Percentiles rank a stretch among this genome's conserved stretches.
phyloP scores from a whole-genome alignment of 1,284 basidiomycete species.

The Porodaedalea pini region DNA sequence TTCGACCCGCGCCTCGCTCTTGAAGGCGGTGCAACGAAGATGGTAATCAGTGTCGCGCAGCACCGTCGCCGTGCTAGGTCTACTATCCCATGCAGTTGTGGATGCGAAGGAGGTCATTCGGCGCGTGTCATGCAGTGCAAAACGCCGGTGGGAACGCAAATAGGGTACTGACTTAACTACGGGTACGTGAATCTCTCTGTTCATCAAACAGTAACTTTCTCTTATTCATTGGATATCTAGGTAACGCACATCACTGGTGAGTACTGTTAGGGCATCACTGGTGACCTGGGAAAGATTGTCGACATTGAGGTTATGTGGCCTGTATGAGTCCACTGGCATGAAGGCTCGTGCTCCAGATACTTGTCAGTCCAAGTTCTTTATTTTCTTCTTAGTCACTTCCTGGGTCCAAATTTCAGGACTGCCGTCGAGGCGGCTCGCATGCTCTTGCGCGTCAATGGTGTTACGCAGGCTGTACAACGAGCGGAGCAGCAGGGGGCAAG shows the following conservation, averaged over 20 bases:
- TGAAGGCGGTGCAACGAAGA: slow-evolving; percentile 96
- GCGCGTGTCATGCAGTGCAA: slow-evolving; percentile 88
- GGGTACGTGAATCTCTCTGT: slow-evolving; percentile 46
- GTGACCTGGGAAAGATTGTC: slow-evolving; percentile 90
- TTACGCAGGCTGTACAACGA: slow-evolving; percentile 84
- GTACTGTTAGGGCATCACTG: slow-evolving; percentile 89
- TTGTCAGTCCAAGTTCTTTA: neutral
- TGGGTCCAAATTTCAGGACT: slow-evolving; percentile 95
- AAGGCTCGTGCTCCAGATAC: slow-evolving; percentile 50
- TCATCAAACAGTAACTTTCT: neutral
- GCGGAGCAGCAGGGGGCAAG: slow-evolving; percentile 44
- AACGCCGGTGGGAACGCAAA: slow-evolving; percentile 97
- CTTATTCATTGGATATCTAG: slow-evolving; percentile 37
- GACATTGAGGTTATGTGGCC: slow-evolving; percentile 94
- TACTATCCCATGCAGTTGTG: slow-evolving; percentile 88
- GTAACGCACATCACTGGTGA: slow-evolving; percentile 95
- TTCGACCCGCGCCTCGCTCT: slow-evolving; percentile 93
- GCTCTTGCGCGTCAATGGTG: slow-evolving; percentile 91
- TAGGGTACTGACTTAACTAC: slow-evolving; percentile 85
- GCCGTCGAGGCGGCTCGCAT: slow-evolving; percentile 94
- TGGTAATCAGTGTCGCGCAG: slow-evolving; percentile 92
- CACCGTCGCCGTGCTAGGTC: slow-evolving; percentile 82
- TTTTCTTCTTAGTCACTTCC: neutral
- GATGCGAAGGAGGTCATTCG: slow-evolving; percentile 99
- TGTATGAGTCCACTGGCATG: slow-evolving; percentile 94